Base-by-base conservation (phyloP, 2,329 filamentous ascomycete genomes). In the Neospermospora avenae region DNA sequence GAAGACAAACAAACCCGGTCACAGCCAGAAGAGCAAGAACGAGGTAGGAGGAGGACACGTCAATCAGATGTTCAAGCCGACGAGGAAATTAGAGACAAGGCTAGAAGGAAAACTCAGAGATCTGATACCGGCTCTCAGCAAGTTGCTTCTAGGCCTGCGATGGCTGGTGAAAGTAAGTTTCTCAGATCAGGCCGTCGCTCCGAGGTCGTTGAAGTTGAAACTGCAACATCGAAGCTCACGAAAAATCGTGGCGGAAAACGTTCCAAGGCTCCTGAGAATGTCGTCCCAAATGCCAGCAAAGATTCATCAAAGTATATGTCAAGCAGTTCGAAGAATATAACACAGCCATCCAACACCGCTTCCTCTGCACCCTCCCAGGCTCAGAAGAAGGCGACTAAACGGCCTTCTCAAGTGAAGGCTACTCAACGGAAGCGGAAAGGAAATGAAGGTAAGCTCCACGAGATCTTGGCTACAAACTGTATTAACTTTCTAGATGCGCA, bases 211-310 rank as follows among this genome's bases (percentile, higher is more conserved):
- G 62, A 58, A 44, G 55, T 66, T 13, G 62, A 68, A 57, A 57
- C 59, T 16, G 68, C 67, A 55, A 63, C 65, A 18, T 70, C 68
- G 41, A 58, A 57, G 24, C 59, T 68, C 39, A 63, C 55, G 22
- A 66, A 61, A 49, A 42, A 39, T 24, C 59, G 52, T 18, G 57
- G 14, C 5, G n/a, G 6, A n/a, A 59, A 59, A 18, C 31, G 8
- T 49, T 51, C 37, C 5, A 59, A 57, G 24, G 3, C 35, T 16
- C 39, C 41, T 18, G 7, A n/a, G 10, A 58, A 13, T 56, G 18
- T 49, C 4, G 28, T n/a, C 49, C 31, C 11, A 39, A 35, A 52
- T 22, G 28, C 49, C 44, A 14, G 46, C 3, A 55, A 46, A 44
- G 39, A 16, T n/a, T 44, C 58, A 42, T 44, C 37, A 22, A 34